Evolutionary conservation across 345 rosid genomes (phyloP), one percentile per base, ranked within the genome.

Genomic region (Salix viminalis): DNA sequence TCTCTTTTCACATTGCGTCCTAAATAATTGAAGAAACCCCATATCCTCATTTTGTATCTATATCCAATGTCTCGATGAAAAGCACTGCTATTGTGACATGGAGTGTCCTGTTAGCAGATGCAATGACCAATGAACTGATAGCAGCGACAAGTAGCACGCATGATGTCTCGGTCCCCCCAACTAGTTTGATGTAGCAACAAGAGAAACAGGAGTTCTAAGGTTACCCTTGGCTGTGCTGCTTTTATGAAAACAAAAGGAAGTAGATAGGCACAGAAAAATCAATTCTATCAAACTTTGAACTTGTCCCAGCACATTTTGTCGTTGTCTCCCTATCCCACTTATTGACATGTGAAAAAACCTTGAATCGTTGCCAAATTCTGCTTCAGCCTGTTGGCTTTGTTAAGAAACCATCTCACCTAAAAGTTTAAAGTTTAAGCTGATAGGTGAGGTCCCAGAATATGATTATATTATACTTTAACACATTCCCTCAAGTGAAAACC

Each of bases 241-340:
- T 36, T 36, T n/a, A 46, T 24, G 54, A 41, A 81, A 79, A 81
- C 86, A 76, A 81, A 80, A 75, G 36, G 77, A 72, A 66, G 71
- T 54, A 72, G 82, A 83, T 71, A 62, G 72, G 75, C 64, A 50
- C 71, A 78, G 50, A 66, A 58, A 64, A 71, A 80, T 23, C 73
- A 18, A 34, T 44, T 46, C 54, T 4, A 67, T 71, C 69, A 26
- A 67, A 60, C 19, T 67, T 87, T 84, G 93, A 81, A 72, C 73
- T 82, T 88, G 77, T 83, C 77, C 83, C 56, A 79, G 64, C 90
- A 87, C 74, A 71, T 36, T 85, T 87, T 82, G 91, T 86, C 86
- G 48, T 23, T 88, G 90, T 88, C 90, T 76, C 89, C 91, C 70
- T 61, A 83, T 86, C 84, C 79, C 77, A 34, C 75, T 46, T 26